These are phyloP conservation scores for Cyclostephanos tholiformis DNA, from an alignment of 108 stramenopile genomes.

Conservation along the genomic window DNA sequence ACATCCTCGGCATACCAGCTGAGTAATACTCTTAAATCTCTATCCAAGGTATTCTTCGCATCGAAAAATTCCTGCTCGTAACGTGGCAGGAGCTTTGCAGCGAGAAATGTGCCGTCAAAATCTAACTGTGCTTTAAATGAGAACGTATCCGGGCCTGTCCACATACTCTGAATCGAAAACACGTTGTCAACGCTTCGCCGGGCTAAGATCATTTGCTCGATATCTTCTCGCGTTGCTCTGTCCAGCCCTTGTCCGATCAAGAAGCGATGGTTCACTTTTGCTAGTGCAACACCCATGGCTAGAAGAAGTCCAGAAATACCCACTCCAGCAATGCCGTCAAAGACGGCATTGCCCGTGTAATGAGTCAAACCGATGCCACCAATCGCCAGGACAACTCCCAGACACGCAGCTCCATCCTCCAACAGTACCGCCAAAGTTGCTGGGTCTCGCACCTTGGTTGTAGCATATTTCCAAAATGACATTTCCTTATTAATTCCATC, in stretches of 20 bases:
- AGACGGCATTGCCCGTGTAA: conserved; percentile 77
- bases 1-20: conserved; percentile 98
- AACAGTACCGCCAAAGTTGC: conserved; percentile 93
- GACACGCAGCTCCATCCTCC: conserved; percentile 96
- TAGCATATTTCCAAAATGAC: conserved; percentile 66
- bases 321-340: conserved; percentile 91
- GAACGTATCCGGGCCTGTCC: conserved; percentile 96
- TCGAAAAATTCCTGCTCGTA: conserved; percentile 73
- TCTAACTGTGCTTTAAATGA: conserved; percentile 98
- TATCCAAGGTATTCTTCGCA: conserved; percentile 64
- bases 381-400: conserved; percentile 92
- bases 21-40: conserved; percentile 87
- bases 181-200: conserved; percentile 89
- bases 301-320: conserved; percentile 88
- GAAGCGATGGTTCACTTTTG: conserved; percentile 88
- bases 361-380: conserved; percentile 91
- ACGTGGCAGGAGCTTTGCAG: conserved; percentile 89
- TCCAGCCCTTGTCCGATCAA: conserved; percentile 95
- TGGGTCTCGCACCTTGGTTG: conserved; percentile 87
- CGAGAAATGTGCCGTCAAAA: conserved; percentile 97
- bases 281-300: conserved; percentile 86
- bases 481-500: conserved; percentile 51
- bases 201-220: conserved; percentile 79
- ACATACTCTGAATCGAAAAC: conserved; percentile 90
- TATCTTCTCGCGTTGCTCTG: conserved; percentile 78